Conservation (phyloP, 2,329 filamentous ascomycete genomes). For the Alternaria sp. region DNA sequence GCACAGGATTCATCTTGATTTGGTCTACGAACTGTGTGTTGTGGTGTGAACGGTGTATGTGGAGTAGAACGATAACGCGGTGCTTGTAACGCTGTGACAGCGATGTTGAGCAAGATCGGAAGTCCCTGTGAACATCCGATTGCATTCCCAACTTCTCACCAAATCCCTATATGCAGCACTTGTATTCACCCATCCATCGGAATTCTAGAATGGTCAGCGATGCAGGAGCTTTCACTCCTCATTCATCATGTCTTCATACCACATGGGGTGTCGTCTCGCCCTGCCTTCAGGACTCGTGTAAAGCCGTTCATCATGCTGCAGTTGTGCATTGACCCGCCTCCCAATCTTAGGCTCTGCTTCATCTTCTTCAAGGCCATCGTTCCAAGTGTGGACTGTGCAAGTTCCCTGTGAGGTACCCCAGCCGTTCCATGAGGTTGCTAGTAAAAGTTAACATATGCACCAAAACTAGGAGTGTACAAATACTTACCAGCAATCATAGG, state of each 20-base stretch:
- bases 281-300: slow-evolving; percentile 36
- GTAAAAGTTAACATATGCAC: slow-evolving; percentile 22
- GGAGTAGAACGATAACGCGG: neutral
- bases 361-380: slow-evolving; percentile 73
- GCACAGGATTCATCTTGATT: slow-evolving; percentile 19
- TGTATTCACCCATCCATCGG: slow-evolving; percentile 6
- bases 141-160: neutral
- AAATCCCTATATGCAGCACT: slow-evolving; percentile 11
- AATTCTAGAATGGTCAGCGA: slow-evolving; percentile 10
- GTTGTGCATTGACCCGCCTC: slow-evolving; percentile 47
- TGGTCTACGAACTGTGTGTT: neutral
- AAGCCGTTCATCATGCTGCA: slow-evolving; percentile 49
- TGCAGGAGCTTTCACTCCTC: slow-evolving; percentile 30
- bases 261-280: slow-evolving; percentile 32
- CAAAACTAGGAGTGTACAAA: neutral
- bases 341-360: slow-evolving; percentile 53
- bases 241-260: slow-evolving; percentile 42
- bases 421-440: slow-evolving; percentile 85
- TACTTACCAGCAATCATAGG: slow-evolving; percentile 75
- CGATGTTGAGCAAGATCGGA: neutral
- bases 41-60: neutral
- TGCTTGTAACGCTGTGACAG: neutral
- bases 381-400: slow-evolving; percentile 80
- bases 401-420: slow-evolving; percentile 77
- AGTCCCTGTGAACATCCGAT: neutral